A percentile compares a stretch with the other conserved stretches of the same genome.
Evolutionary conservation across 1,284 basidiomycete species (phyloP).

Genomic region (Boletus sp.): DNA sequence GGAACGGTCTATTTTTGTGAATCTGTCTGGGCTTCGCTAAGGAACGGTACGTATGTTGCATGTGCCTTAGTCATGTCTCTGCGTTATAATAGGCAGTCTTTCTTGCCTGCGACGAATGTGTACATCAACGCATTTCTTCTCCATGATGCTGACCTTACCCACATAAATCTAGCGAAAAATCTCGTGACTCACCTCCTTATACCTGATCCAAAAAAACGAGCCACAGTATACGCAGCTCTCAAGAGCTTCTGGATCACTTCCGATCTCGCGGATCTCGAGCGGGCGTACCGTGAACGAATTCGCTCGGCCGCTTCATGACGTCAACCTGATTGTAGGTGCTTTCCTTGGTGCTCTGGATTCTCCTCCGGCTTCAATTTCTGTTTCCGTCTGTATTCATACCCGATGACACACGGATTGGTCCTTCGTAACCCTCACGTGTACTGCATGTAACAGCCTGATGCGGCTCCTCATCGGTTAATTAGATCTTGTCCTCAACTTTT

Average conservation of each 20-base stretch:
- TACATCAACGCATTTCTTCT: not conserved
- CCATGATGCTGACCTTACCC: constrained; percentile 7
- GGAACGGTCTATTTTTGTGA: constrained; percentile 54
- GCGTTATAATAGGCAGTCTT: not conserved
- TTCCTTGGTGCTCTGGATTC: not conserved
- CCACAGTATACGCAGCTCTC: constrained; percentile 58
- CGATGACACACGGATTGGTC: not conserved
- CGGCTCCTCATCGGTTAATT: not conserved
- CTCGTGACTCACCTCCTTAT: constrained; percentile 57
- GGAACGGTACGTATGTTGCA: constrained; percentile 49
- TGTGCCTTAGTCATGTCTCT: not conserved
- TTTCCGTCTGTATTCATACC: constrained; percentile 3
- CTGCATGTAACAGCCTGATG: constrained; percentile 1
- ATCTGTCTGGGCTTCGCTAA: constrained; percentile 50
- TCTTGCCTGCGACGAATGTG: not conserved
- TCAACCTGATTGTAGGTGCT: not conserved
- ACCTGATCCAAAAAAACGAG: constrained; percentile 51
- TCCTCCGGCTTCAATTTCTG: not conserved
- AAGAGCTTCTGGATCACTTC: constrained; percentile 58
- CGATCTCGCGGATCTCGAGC: constrained; percentile 56
- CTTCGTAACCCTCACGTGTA: too few relatives aligned
- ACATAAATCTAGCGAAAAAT: constrained; percentile 42
- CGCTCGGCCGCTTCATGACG: constrained; percentile 21
- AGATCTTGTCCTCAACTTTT: not conserved
- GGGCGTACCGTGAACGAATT: constrained; percentile 56